phyloP scores from a whole-genome alignment of 116 monocot genomes.

The Cymodocea nodosa region DNA sequence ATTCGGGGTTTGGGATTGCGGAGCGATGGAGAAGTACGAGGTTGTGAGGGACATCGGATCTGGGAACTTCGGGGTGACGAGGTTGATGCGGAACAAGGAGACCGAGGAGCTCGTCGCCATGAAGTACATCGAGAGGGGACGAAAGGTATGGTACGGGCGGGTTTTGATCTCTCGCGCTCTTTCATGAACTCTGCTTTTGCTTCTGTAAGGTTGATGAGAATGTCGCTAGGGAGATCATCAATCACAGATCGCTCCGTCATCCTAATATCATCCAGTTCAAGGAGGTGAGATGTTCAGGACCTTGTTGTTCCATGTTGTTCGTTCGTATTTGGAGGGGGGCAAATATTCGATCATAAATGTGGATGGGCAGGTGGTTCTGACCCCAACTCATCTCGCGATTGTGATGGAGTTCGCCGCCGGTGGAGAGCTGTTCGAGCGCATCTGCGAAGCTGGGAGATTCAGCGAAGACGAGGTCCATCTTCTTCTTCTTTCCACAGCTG shows the following conservation, averaged over 20 bases:
- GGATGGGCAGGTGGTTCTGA: constrained; percentile 63
- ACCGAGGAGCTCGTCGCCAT: constrained; percentile 81
- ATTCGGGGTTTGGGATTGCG: no score
- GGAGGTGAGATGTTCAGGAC: constrained; percentile 35
- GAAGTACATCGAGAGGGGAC: constrained; percentile 87
- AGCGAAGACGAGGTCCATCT: constrained; percentile 85
- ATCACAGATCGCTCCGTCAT: constrained; percentile 84
- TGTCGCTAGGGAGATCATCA: constrained; percentile 91
- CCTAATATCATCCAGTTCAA: constrained; percentile 95
- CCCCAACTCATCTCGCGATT: constrained; percentile 95
- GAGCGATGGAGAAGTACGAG: constrained; percentile 60
- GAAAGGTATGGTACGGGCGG: constrained; percentile 43
- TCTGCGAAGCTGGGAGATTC: constrained; percentile 80
- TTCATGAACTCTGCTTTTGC: neutral
- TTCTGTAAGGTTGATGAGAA: constrained; percentile 75
- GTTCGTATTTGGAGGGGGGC: neutral
- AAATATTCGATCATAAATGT: neutral
- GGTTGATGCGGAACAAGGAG: constrained; percentile 76
- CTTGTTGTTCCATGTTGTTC: neutral
- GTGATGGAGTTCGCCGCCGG: constrained; percentile 98
- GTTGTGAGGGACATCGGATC: constrained; percentile 70
- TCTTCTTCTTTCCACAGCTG: neutral
- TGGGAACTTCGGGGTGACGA: constrained; percentile 86
- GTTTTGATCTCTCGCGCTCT: neutral
- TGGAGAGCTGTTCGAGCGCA: constrained; percentile 95